Evolutionary conservation across 768 basidiomycete genomes (phyloP).

Genomic region (Tylopilus intermedius): DNA sequence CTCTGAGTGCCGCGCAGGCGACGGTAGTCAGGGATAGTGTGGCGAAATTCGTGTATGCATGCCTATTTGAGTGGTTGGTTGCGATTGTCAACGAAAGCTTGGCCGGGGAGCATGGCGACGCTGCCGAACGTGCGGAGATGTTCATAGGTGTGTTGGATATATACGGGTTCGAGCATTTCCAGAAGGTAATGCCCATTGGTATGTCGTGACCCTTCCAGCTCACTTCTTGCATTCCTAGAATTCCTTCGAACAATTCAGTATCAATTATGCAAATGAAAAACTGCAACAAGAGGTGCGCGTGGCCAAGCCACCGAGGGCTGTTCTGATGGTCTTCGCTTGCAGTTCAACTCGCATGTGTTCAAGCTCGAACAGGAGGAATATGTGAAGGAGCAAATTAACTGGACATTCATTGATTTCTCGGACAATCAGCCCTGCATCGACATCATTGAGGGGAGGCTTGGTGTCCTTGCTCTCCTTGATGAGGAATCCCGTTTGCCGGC

Average conservation of each 20-base stretch:
- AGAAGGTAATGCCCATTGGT: conserved; percentile 56
- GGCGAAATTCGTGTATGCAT: conserved; percentile 97
- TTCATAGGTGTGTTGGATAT: conserved; percentile 99
- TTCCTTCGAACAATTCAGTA: conserved; percentile 97
- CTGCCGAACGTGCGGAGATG: conserved; percentile 87
- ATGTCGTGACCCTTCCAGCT: neutral
- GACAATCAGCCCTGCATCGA: conserved; percentile 99
- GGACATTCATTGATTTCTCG: conserved; percentile 99
- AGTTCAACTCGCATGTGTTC: conserved; percentile 99
- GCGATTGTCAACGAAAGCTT: conserved; percentile 96
- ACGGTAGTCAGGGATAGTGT: conserved; percentile 94
- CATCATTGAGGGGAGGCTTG: conserved; percentile 95
- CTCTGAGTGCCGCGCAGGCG: conserved; percentile 82
- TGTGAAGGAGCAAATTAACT: conserved; percentile 95
- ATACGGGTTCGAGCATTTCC: conserved; percentile 95
- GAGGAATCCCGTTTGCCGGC: conserved; percentile 96
- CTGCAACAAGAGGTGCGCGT: conserved; percentile 85
- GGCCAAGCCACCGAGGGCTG: neutral
- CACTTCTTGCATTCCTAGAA: conserved; percentile 42
- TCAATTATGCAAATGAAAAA: conserved; percentile 99
- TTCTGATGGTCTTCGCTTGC: conserved; percentile 13
- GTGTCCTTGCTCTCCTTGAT: conserved; percentile 89
- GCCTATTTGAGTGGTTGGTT: conserved; percentile 97
- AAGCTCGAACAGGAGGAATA: conserved; percentile 99
- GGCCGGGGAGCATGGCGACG: conserved; percentile 91